phyloP scores from a whole-genome alignment of 1,284 basidiomycete species.

The Vanrija sp. region DNA sequence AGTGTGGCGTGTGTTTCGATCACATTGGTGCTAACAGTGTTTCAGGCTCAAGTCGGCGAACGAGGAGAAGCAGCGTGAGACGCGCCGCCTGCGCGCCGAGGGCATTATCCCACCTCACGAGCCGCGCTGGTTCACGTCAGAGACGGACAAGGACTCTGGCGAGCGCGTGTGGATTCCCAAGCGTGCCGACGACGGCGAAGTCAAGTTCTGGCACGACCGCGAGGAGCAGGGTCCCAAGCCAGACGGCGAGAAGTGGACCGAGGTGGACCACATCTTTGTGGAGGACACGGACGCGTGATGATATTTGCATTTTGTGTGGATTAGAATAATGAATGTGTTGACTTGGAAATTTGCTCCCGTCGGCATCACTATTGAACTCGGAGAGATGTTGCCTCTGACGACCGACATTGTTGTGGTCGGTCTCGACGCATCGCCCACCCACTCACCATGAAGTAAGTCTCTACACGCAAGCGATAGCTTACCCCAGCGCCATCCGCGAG shows the following conservation, averaged over 20 bases:
- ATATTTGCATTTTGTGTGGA: no score
- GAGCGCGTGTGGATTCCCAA: conserved; percentile 79
- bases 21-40: neutral
- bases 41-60: conserved; percentile 67
- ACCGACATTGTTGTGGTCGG: no score
- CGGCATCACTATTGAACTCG: no score
- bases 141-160: conserved; percentile 76
- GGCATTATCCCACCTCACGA: conserved; percentile 68
- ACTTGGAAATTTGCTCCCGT: no score
- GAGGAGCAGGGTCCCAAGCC: conserved; percentile 58
- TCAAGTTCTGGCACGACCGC: conserved; percentile 82
- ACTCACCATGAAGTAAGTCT: conserved; percentile 21
- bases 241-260: conserved; percentile 58
- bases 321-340: no score
- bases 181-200: conserved; percentile 52
- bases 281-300: conserved; percentile 43
- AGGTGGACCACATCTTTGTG: conserved; percentile 76
- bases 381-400: no score
- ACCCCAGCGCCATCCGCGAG: conserved; percentile 76
- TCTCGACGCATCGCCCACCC: no score
- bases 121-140: conserved; percentile 75
- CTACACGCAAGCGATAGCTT: neutral
- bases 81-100: conserved; percentile 69
- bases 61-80: conserved; percentile 82
- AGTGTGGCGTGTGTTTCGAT: conserved; percentile 2